phyloP scores from a whole-genome alignment of 495 filamentous ascomycete genomes.

The Chaetomium fimeti region DNA sequence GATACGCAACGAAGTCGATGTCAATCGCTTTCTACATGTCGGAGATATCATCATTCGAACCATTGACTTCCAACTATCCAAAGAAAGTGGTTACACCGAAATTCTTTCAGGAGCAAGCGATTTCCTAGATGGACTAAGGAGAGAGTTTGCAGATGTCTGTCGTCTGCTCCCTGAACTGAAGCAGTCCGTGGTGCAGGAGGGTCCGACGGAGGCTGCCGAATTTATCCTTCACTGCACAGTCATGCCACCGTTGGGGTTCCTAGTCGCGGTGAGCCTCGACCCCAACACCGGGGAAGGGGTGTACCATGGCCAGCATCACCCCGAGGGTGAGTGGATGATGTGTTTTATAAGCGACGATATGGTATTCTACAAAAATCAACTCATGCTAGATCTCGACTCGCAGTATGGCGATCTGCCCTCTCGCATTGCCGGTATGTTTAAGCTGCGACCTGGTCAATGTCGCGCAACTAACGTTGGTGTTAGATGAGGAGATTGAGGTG shows the following conservation, averaged over 20 bases:
- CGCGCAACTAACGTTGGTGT: background rate
- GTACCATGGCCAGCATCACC: constrained; percentile 61
- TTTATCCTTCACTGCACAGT: constrained; percentile 69
- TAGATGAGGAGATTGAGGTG: constrained; percentile 90
- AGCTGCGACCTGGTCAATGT: too few species aligned
- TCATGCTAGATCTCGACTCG: constrained; percentile 81
- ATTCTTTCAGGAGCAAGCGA: constrained; percentile 70
- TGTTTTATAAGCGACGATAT: constrained; percentile 71
- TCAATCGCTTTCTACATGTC: constrained; percentile 57
- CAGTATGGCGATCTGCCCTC: constrained; percentile 83
- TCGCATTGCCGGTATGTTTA: constrained; percentile 68
- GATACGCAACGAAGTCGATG: constrained; percentile 48
- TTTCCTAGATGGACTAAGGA: constrained; percentile 75
- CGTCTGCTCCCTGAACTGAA: constrained; percentile 66
- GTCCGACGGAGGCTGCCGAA: constrained; percentile 58
- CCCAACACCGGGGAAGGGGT: constrained; percentile 57
- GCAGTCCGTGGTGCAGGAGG: constrained; percentile 56
- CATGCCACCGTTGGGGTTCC: constrained; percentile 88
- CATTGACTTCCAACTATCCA: constrained; percentile 80
- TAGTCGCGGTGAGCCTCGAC: constrained; percentile 71
- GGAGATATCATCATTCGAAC: constrained; percentile 70
- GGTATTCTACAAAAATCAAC: constrained; percentile 83
- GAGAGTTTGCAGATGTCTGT: constrained; percentile 72
- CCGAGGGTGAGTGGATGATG: constrained; percentile 66
- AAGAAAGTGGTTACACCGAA: constrained; percentile 68